Conservation (phyloP, 257 asterid species). For the Solanum verrucosum region DNA sequence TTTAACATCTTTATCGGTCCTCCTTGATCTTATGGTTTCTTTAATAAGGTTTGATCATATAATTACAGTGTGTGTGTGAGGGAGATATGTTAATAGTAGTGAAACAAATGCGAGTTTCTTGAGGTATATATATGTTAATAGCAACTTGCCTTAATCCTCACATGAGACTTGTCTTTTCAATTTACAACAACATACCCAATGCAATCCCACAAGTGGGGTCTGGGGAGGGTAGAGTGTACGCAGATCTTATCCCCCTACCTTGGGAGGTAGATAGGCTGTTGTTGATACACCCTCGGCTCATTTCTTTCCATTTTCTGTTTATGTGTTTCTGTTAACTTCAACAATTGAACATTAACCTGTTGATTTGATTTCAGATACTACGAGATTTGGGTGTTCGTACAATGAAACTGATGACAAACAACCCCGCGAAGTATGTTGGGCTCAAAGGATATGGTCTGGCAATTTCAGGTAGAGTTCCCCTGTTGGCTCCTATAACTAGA, state of each 20-base stretch:
- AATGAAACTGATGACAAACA: constrained; percentile 94
- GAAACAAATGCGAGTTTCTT: too few species aligned
- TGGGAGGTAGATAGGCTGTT: too few species aligned
- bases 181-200: too few species aligned
- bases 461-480: constrained; percentile 74
- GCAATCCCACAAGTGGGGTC: too few species aligned
- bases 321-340: not conserved
- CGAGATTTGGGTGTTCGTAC: constrained; percentile 95
- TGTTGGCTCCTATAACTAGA: constrained; percentile 63
- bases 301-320: not conserved
- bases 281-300: not conserved
- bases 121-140: too few species aligned
- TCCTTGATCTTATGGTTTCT: not conserved
- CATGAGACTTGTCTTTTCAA: too few species aligned
- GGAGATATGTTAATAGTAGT: too few species aligned
- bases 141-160: too few species aligned
- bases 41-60: not conserved
- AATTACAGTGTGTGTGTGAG: too few species aligned
- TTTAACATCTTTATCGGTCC: not conserved
- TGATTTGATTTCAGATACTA: constrained; percentile 48
- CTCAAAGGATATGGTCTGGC: constrained; percentile 92
- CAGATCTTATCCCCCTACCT: too few species aligned
- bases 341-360: not conserved
- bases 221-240: too few species aligned
- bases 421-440: constrained; percentile 87